Percentiles rank a stretch among this genome's conserved stretches.
Evolutionary conservation across 1,139 yeast species (phyloP).

Genomic region (Torulaspora globosa): DNA sequence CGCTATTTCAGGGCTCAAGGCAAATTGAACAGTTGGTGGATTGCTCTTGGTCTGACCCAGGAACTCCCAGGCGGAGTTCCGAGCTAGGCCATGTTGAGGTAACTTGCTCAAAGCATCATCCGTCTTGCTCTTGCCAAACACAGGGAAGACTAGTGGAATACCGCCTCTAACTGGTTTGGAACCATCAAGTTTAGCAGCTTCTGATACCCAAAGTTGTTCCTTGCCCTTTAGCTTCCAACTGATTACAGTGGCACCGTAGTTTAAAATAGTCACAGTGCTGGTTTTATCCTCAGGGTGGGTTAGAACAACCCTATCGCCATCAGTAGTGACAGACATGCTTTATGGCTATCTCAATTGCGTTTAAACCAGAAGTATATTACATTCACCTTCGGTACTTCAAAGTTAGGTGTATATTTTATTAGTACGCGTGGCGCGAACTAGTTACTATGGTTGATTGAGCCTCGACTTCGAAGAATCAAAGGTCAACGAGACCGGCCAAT

Average conservation of each 20-base stretch:
- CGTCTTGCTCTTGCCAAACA: constrained; percentile 72
- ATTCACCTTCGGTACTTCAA: background rate
- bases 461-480: background rate
- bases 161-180: constrained; percentile 95
- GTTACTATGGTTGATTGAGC: background rate
- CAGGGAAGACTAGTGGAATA: constrained; percentile 91
- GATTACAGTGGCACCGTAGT: constrained; percentile 82
- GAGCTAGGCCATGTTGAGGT: constrained; percentile 96
- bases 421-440: constrained; percentile 1
- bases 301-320: constrained; percentile 58
- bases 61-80: constrained; percentile 87
- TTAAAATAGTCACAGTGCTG: constrained; percentile 62
- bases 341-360: background rate
- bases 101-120: constrained; percentile 42
- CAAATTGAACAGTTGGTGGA: constrained; percentile 79
- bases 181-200: constrained; percentile 82
- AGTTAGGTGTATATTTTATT: background rate
- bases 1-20: constrained; percentile 78
- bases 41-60: constrained; percentile 67
- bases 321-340: constrained; percentile 52
- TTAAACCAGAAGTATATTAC: background rate
- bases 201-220: constrained; percentile 71
- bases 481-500: background rate
- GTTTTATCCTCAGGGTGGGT: constrained; percentile 51
- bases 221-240: constrained; percentile 72